Conservation (phyloP, 441 rosid species). For the Adansonia grandidieri region DNA sequence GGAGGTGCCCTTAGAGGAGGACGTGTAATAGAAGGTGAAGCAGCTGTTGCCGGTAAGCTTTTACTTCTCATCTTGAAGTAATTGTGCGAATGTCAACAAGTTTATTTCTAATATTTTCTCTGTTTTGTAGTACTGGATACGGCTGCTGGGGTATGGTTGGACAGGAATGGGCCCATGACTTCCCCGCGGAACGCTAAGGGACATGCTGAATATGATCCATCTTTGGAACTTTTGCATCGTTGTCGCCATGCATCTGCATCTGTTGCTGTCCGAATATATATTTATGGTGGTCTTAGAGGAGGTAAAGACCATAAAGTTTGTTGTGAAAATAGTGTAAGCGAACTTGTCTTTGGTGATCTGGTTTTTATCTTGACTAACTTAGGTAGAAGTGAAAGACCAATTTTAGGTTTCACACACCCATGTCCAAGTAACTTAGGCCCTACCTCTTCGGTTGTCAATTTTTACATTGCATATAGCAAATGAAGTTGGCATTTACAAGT, state of each 20-base stretch:
- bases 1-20: not conserved
- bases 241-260: conserved; percentile 9
- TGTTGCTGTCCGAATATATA: conserved; percentile 4
- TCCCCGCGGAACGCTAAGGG: not conserved
- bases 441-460: not conserved
- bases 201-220: not conserved
- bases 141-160: conserved; percentile 15
- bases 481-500: too few species aligned
- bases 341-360: too few species aligned
- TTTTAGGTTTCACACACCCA: too few species aligned
- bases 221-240: not conserved
- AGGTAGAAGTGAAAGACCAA: too few species aligned
- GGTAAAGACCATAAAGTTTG: not conserved
- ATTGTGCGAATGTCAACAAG: not conserved
- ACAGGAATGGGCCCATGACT: conserved; percentile 19
- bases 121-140: conserved; percentile 17
- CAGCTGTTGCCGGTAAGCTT: conserved; percentile 6
- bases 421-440: not conserved
- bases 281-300: conserved; percentile 10
- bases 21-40: not conserved
- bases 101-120: not conserved
- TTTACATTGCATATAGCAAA: not conserved
- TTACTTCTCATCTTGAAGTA: conserved; percentile 9
- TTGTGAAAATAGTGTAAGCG: too few species aligned
- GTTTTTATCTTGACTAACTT: too few species aligned